phyloP scores from a whole-genome alignment of 495 filamentous ascomycete species.

The Hypoxylon crocopeplum region DNA sequence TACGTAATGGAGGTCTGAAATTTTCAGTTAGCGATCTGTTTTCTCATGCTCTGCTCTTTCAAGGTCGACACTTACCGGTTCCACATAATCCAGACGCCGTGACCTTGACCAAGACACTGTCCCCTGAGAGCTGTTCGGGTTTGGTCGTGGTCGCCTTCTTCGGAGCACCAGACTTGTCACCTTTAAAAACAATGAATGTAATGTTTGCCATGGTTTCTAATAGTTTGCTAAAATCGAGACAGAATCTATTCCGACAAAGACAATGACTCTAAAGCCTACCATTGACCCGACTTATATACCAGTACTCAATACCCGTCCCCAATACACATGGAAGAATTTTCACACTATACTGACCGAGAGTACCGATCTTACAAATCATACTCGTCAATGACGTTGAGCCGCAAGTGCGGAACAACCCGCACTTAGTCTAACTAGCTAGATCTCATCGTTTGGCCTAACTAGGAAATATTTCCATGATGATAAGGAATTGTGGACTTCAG shows the following conservation, averaged over 20 bases:
- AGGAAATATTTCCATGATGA: not conserved
- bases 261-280: not conserved
- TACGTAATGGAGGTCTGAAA: conserved; percentile 34
- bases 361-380: conserved; percentile 11
- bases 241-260: too few species aligned
- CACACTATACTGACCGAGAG: not conserved
- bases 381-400: conserved; percentile 18
- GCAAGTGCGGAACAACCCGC: conserved; percentile 14
- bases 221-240: not conserved
- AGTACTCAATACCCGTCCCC: not conserved
- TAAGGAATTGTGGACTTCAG: conserved; percentile 1
- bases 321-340: conserved; percentile 3
- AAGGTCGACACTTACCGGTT: conserved; percentile 44
- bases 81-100: conserved; percentile 70
- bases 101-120: conserved; percentile 64
- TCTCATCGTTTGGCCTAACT: not conserved
- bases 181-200: conserved; percentile 66
- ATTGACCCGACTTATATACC: not conserved
- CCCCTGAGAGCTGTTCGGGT: conserved; percentile 48
- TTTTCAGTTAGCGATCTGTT: not conserved
- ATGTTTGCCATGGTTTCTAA: conserved; percentile 31
- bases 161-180: conserved; percentile 61
- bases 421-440: conserved; percentile 6
- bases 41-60: not conserved
- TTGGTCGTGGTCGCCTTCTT: conserved; percentile 49